Evolutionary conservation across 371 early-diverging fungal species (phyloP).

Genomic region (Funneliformis caledonium): DNA sequence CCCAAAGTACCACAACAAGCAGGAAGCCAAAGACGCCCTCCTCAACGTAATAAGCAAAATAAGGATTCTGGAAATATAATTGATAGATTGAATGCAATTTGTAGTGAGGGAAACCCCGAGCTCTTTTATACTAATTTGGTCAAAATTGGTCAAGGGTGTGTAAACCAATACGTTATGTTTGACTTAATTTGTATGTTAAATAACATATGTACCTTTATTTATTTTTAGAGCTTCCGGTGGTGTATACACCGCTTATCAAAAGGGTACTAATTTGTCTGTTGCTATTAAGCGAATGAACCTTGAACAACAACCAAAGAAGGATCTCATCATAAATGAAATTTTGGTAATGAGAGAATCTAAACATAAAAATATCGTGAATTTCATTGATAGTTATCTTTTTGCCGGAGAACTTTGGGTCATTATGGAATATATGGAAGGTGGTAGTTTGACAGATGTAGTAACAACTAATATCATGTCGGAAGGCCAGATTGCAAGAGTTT

Average conservation of each 20-base stretch:
- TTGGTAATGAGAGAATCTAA: conserved; percentile 89
- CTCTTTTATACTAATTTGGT: conserved; percentile 75
- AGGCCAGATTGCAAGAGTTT: conserved; percentile 93
- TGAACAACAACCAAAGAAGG: conserved; percentile 95
- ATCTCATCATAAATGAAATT: conserved; percentile 96
- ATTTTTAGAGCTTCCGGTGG: conserved; percentile 86
- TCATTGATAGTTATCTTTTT: conserved; percentile 89
- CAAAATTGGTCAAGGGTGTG: conserved; percentile 93
- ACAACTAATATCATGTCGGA: conserved; percentile 93
- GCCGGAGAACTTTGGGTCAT: conserved; percentile 92
- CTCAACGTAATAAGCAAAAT: conserved; percentile 42
- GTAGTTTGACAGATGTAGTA: conserved; percentile 90
- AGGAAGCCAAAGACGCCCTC: conserved; percentile 33
- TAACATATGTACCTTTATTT: background rate
- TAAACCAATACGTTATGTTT: conserved; percentile 15
- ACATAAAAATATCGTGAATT: conserved; percentile 97
- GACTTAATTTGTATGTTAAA: background rate
- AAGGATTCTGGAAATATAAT: conserved; percentile 73
- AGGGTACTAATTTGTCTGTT: conserved; percentile 69
- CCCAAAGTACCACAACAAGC: conserved; percentile 42
- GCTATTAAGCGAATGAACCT: conserved; percentile 97
- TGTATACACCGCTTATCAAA: conserved; percentile 86
- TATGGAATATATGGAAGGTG: conserved; percentile 99
- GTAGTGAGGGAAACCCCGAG: conserved; percentile 89
- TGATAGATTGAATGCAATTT: conserved; percentile 81